A percentile compares a stretch with the other conserved stretches of the same genome.
phyloP scores from a whole-genome alignment of 2,329 filamentous ascomycete genomes.

The Elsinoe necatrix region DNA sequence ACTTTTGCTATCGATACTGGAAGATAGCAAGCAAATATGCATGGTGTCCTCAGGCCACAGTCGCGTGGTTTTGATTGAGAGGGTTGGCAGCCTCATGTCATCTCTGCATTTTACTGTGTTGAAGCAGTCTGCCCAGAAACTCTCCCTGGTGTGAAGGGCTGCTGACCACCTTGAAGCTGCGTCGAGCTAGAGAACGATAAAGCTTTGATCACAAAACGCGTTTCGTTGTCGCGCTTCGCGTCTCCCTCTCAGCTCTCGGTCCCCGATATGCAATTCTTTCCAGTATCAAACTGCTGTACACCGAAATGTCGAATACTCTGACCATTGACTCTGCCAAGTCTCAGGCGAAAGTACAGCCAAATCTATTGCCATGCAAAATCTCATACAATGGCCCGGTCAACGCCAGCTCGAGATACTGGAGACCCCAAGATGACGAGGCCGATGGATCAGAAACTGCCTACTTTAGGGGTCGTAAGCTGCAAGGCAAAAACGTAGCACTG shows the following conservation, averaged over 20 bases:
- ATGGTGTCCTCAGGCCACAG: background rate
- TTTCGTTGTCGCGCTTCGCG: background rate
- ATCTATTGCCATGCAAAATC: constrained; percentile 73
- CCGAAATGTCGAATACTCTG: constrained; percentile 1
- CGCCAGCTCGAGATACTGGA: constrained; percentile 61
- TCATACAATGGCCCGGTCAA: constrained; percentile 67
- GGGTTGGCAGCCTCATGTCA: background rate
- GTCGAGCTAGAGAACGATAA: background rate
- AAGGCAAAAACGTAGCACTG: constrained; percentile 56
- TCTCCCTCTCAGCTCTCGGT: constrained; percentile 2
- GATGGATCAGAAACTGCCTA: constrained; percentile 45
- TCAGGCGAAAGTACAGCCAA: constrained; percentile 34
- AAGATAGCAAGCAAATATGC: background rate
- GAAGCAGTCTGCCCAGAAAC: background rate
- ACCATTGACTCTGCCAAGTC: background rate
- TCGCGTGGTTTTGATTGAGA: background rate
- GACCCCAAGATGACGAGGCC: constrained; percentile 42
- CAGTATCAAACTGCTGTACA: background rate
- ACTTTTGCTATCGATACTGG: background rate
- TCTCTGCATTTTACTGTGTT: background rate
- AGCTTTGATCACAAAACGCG: constrained; percentile 8
- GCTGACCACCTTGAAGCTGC: background rate
- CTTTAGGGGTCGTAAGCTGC: constrained; percentile 72
- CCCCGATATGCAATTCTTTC: background rate
- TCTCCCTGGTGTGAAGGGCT: too few species aligned